phyloP scores from a whole-genome alignment of 73 alveolate genomes.

The Paramecium sonneborni region DNA sequence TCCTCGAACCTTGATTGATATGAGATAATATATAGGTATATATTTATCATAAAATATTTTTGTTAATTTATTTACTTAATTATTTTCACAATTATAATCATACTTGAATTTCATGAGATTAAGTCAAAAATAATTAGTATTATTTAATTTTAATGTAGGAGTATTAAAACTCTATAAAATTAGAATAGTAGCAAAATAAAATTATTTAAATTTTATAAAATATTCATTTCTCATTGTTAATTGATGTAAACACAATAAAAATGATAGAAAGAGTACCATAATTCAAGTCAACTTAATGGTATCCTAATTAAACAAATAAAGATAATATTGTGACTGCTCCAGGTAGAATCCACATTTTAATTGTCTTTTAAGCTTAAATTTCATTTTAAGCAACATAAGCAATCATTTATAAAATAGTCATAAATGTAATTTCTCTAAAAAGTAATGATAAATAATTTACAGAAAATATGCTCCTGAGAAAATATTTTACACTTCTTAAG shows the following conservation, averaged over 20 bases:
- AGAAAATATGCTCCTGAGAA: constrained; percentile 4
- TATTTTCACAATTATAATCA: background rate
- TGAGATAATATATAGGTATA: background rate
- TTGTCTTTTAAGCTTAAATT: background rate
- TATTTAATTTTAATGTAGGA: too few species aligned
- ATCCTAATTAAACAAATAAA: background rate
- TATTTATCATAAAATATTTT: background rate
- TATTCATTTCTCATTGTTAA: background rate
- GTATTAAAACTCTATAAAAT: background rate
- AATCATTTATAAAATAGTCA: constrained; percentile 30
- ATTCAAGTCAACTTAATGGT: background rate
- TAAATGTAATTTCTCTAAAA: background rate
- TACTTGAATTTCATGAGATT: background rate
- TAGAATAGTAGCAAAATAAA: background rate
- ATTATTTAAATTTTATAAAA: background rate
- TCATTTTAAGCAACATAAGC: constrained; percentile 2
- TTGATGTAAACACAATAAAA: constrained; percentile 26
- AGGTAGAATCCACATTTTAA: background rate
- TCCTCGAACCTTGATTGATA: background rate
- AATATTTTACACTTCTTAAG: background rate
- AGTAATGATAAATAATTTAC: background rate
- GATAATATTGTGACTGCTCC: constrained; percentile 32
- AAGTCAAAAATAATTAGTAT: too few species aligned
- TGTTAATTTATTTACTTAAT: too few species aligned
- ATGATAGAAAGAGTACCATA: constrained; percentile 31